Conservation (phyloP, 2,329 filamentous ascomycete genomes). For the Penicillium glabrum region DNA sequence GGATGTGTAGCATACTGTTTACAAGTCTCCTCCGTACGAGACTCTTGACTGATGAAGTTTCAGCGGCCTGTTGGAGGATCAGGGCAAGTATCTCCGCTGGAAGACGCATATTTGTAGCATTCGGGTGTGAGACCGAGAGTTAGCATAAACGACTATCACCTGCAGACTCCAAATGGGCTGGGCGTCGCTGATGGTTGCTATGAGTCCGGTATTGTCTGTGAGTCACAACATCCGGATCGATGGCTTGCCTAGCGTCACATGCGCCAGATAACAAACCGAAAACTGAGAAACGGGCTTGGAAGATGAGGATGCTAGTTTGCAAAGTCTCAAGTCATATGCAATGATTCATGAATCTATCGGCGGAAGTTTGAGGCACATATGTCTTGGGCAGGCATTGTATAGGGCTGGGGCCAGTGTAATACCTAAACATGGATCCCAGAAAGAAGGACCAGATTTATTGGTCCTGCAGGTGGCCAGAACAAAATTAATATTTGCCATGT, state of each 20-base stretch:
- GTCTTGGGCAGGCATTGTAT: too few species aligned
- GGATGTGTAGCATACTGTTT: background rate
- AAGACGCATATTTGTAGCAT: background rate
- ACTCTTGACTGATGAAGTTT: background rate
- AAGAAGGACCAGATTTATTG: too few species aligned
- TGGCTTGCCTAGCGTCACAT: background rate
- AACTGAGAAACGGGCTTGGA: too few species aligned
- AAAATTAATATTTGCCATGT: background rate
- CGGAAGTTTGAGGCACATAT: too few species aligned
- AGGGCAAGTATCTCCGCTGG: background rate
- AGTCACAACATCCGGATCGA: background rate
- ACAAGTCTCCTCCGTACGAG: background rate
- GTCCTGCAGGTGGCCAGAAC: background rate
- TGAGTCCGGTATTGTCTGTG: background rate
- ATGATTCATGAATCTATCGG: too few species aligned
- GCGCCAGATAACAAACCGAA: background rate
- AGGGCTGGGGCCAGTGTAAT: too few species aligned
- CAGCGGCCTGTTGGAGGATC: background rate
- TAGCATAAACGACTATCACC: background rate
- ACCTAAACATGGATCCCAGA: too few species aligned
- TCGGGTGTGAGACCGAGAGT: background rate
- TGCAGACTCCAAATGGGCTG: background rate
- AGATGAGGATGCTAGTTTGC: too few species aligned
- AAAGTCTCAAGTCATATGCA: too few species aligned
- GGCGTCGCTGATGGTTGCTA: background rate